Conservation (phyloP, 352 stramenopile genomes). For the Globisporangium yorkense region DNA sequence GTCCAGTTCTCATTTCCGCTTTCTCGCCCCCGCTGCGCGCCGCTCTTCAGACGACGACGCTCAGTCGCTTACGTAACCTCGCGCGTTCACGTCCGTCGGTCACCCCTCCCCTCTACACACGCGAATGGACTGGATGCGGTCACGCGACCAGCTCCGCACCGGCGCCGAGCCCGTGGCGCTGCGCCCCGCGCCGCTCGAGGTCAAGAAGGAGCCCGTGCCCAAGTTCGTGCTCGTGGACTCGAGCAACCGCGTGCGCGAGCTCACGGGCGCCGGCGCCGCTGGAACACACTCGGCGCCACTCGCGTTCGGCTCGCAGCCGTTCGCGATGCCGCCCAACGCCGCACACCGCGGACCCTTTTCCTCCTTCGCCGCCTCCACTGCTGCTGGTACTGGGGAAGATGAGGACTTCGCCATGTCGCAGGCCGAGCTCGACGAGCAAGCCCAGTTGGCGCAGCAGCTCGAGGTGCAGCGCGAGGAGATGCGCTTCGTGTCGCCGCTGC, state of each 20-base stretch:
- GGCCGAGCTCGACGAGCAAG: constrained; percentile 55
- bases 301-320: constrained; percentile 11
- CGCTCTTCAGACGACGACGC: too few species aligned
- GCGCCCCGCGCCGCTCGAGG: constrained; percentile 7
- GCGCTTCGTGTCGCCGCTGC: constrained; percentile 56
- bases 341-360: constrained; percentile 3
- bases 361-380: neutral
- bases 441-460: constrained; percentile 68
- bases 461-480: constrained; percentile 74
- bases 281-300: constrained; percentile 7
- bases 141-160: constrained; percentile 32
- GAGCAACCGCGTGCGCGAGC: constrained; percentile 66
- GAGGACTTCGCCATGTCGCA: constrained; percentile 34
- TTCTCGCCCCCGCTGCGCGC: neutral
- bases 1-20: constrained; percentile 1
- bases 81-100: neutral
- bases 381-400: constrained; percentile 9
- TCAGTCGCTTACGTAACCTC: too few species aligned
- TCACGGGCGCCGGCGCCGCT: constrained; percentile 32
- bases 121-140: constrained; percentile 55
- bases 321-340: constrained; percentile 15
- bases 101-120: neutral
- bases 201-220: constrained; percentile 23
- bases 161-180: constrained; percentile 17
- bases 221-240: constrained; percentile 69